These are phyloP conservation scores for Boletus speciosus DNA, from an alignment of 768 basidiomycete genomes.

Conservation along the genomic window DNA sequence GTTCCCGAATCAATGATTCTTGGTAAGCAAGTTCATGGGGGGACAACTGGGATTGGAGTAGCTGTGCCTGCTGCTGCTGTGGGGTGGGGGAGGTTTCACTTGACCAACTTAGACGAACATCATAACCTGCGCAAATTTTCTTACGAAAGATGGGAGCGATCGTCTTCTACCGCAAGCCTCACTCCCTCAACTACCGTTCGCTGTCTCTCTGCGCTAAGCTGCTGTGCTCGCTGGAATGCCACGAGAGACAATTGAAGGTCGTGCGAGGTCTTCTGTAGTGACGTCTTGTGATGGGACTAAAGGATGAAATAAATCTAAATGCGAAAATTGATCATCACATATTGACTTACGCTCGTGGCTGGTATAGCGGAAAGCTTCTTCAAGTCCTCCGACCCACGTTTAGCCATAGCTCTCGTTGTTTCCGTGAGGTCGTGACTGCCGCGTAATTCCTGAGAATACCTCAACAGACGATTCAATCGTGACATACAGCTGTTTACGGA, in stretches of 20 bases:
- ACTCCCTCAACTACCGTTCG: conserved; percentile 85
- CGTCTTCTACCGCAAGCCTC: conserved; percentile 79
- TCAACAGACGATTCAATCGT: background rate
- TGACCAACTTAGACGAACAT: conserved; percentile 6
- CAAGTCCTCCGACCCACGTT: conserved; percentile 88
- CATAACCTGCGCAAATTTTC: background rate
- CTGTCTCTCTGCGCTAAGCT: conserved; percentile 86
- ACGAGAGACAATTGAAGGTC: conserved; percentile 88
- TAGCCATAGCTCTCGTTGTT: conserved; percentile 90
- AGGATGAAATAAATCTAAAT: background rate
- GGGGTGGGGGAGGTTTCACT: conserved; percentile 43
- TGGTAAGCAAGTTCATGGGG: conserved; percentile 94
- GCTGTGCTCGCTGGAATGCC: conserved; percentile 89
- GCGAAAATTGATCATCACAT: background rate
- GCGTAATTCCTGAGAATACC: conserved; percentile 1
- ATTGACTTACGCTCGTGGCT: conserved; percentile 47
- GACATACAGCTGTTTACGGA: conserved; percentile 84
- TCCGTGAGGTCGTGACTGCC: conserved; percentile 90
- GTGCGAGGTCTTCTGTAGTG: conserved; percentile 88
- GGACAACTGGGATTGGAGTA: conserved; percentile 70
- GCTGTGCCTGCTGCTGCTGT: conserved; percentile 65
- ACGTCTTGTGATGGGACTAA: conserved; percentile 77
- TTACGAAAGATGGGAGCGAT: conserved; percentile 38
- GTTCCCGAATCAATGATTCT: conserved; percentile 77
- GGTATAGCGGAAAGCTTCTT: conserved; percentile 82